phyloP scores from a whole-genome alignment of 371 early-diverging fungal species.

The Mortierella sp. region DNA sequence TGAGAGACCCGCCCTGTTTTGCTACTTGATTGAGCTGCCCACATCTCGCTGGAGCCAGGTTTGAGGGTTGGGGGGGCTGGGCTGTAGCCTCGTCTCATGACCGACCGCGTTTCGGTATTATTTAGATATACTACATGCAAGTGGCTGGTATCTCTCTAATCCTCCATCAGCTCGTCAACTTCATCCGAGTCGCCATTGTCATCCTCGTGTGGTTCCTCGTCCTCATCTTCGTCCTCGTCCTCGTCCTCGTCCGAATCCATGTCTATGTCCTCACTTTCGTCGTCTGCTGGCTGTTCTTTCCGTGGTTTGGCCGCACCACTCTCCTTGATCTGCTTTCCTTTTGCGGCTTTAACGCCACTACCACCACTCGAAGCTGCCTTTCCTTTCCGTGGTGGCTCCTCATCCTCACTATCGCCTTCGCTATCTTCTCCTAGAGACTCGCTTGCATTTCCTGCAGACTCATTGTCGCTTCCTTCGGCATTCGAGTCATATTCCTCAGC shows the following conservation, averaged over 20 bases:
- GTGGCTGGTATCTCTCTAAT: not conserved
- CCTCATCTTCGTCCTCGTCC: constrained; percentile 5
- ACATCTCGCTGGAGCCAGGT: too few relatives aligned
- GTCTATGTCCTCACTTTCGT: constrained; percentile 5
- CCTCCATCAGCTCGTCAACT: constrained; percentile 15
- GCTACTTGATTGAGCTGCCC: too few relatives aligned
- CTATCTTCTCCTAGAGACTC: constrained; percentile 9
- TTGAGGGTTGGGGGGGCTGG: too few relatives aligned
- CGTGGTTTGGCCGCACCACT: not conserved
- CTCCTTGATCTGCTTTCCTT: not conserved
- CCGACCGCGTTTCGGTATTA: too few relatives aligned
- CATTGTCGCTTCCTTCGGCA: constrained; percentile 15
- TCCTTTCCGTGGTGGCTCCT: not conserved
- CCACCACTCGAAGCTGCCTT: too few relatives aligned
- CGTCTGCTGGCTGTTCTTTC: not conserved
- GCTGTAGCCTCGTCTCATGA: too few relatives aligned
- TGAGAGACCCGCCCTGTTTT: too few relatives aligned
- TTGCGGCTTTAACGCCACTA: too few relatives aligned
- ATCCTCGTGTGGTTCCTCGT: constrained; percentile 4
- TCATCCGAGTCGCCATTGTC: constrained; percentile 12
- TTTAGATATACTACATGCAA: not conserved
- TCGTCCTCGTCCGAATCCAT: constrained; percentile 7
- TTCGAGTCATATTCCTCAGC: constrained; percentile 50
- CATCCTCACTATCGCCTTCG: constrained; percentile 9
- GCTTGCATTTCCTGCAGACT: constrained; percentile 6